phyloP scores from a whole-genome alignment of 192 early-diverging fungal genomes.

The Geranomyces michiganensis region DNA sequence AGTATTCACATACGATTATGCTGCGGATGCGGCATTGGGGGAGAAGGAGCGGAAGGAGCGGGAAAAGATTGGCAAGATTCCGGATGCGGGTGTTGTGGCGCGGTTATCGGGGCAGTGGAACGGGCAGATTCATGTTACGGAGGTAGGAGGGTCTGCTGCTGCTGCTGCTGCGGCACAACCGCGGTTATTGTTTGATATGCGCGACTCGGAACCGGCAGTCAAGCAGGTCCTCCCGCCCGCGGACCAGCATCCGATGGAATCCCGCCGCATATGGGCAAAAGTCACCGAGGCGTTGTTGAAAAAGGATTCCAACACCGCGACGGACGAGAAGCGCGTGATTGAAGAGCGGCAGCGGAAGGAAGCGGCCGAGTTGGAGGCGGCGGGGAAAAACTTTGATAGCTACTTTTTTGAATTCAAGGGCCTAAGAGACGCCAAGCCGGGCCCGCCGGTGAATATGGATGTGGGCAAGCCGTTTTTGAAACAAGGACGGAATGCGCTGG shows the following conservation, averaged over 20 bases:
- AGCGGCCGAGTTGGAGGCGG: conserved; percentile 46
- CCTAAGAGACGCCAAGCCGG: conserved; percentile 15
- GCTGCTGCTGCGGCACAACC: background rate
- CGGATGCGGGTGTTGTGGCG: conserved; percentile 55
- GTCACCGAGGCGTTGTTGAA: conserved; percentile 63
- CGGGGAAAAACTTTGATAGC: conserved; percentile 53
- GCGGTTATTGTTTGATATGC: conserved; percentile 60
- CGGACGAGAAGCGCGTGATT: conserved; percentile 65
- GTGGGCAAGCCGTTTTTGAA: conserved; percentile 26
- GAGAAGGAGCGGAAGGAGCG: conserved; percentile 50
- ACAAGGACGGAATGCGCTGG: conserved; percentile 2
- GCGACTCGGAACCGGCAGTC: conserved; percentile 43
- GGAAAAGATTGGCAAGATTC: conserved; percentile 48
- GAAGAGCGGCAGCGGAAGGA: conserved; percentile 67
- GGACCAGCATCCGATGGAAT: conserved; percentile 67
- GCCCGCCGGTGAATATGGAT: conserved; percentile 31
- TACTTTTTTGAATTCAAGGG: conserved; percentile 63
- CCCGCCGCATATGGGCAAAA: conserved; percentile 61
- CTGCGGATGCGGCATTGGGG: conserved; percentile 41
- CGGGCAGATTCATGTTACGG: conserved; percentile 49
- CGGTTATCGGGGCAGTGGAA: conserved; percentile 70
- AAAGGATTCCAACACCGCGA: conserved; percentile 62
- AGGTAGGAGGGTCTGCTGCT: background rate
- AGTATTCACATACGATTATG: conserved; percentile 65
- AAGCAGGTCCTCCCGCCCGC: conserved; percentile 61